A percentile compares a stretch with the other conserved stretches of the same genome.
These are phyloP conservation scores for Alloascoidea hylecoeti DNA, from an alignment of 805 yeast species.

Conservation along the genomic window DNA sequence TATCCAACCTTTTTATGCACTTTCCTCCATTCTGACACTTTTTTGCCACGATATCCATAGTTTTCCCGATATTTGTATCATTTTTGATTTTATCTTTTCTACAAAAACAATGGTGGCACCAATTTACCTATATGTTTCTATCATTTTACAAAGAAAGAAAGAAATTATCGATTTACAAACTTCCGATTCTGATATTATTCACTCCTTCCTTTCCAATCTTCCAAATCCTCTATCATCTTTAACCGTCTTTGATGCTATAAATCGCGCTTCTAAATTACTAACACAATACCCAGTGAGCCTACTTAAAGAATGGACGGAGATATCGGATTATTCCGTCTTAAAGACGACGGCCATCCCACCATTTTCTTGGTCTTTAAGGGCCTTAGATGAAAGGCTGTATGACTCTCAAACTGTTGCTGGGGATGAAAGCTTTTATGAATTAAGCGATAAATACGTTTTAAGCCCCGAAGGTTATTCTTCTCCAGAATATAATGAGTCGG, in stretches of 20 bases:
- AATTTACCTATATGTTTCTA: constrained; percentile 42
- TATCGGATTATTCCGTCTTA: constrained; percentile 20
- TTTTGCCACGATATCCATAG: constrained; percentile 58
- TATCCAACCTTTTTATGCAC: constrained; percentile 49
- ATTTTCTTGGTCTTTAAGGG: constrained; percentile 8
- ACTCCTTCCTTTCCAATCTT: constrained; percentile 21
- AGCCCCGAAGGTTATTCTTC: background rate
- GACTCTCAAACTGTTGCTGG: background rate
- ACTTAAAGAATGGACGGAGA: constrained; percentile 9
- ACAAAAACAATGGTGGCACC: constrained; percentile 37
- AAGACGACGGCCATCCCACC: constrained; percentile 14
- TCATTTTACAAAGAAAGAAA: constrained; percentile 30
- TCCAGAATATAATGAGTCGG: background rate
- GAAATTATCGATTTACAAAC: constrained; percentile 22
- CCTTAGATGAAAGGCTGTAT: background rate
- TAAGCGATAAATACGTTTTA: background rate
- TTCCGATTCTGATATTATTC: constrained; percentile 25
- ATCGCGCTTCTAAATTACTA: constrained; percentile 9
- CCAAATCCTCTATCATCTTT: constrained; percentile 8
- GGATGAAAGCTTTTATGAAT: background rate
- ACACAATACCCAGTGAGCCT: constrained; percentile 10
- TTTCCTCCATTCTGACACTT: constrained; percentile 67
- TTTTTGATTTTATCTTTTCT: constrained; percentile 62
- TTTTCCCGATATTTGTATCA: constrained; percentile 30
- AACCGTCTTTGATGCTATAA: constrained; percentile 9